A percentile compares a stretch with the other conserved stretches of the same genome.
Conservation (phyloP, 2,329 filamentous ascomycete species). For the Fusarium sp. region DNA sequence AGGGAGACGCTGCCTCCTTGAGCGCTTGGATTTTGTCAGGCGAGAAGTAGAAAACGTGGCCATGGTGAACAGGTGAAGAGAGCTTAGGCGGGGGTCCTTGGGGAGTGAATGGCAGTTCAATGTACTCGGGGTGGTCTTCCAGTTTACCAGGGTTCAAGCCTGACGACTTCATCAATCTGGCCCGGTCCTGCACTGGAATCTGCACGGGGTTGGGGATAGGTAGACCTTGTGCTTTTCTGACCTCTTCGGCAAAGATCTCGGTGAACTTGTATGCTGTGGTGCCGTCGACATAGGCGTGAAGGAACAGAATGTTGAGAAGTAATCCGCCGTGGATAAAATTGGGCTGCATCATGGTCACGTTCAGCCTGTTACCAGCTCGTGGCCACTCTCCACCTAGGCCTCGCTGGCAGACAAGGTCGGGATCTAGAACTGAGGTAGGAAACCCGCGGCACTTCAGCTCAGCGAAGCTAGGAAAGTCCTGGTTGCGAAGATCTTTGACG, state of each 20-base stretch:
- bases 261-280: conserved; percentile 20
- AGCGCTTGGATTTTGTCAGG: conserved; percentile 4
- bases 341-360: conserved; percentile 12
- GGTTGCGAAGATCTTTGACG: conserved; percentile 11
- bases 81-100: conserved; percentile 13
- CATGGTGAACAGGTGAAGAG: conserved; percentile 6
- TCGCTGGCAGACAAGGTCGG: conserved; percentile 17
- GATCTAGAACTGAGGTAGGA: conserved; percentile 4
- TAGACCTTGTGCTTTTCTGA: conserved; percentile 14
- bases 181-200: conserved; percentile 2
- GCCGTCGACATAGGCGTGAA: background rate
- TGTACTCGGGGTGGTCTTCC: conserved; percentile 14
- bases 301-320: conserved; percentile 12
- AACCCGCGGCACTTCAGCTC: conserved; percentile 11
- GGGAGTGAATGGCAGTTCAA: conserved; percentile 15
- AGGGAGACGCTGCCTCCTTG: background rate
- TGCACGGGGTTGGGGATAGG: background rate
- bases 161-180: conserved; percentile 4
- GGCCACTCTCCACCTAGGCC: conserved; percentile 21
- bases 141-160: conserved; percentile 8
- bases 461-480: conserved; percentile 12
- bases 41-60: conserved; percentile 20
- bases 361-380: conserved; percentile 9
- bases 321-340: conserved; percentile 12
- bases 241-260: conserved; percentile 10